Conservation (phyloP, 441 rosid genomes). For the Pelargonium fulgidum region DNA sequence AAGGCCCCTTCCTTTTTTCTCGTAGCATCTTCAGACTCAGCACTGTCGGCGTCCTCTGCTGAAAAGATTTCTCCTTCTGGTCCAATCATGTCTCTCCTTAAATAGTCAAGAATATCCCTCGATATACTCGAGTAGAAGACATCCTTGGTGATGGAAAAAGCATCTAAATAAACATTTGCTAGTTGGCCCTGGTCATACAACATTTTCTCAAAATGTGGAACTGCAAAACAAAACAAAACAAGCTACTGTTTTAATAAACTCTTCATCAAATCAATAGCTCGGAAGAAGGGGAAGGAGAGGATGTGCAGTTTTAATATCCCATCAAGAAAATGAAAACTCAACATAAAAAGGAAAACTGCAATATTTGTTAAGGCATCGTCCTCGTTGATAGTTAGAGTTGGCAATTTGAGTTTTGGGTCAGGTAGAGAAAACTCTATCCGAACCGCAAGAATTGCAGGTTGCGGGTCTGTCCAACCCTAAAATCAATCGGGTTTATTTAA, state of each 20-base stretch:
- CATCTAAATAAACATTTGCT: conserved; percentile 69
- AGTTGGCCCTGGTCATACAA: conserved; percentile 94
- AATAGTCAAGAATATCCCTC: conserved; percentile 75
- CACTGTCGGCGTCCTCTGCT: conserved; percentile 98
- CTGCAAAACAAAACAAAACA: conserved; percentile 38
- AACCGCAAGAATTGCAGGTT: too few species aligned
- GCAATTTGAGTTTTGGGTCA: too few species aligned
- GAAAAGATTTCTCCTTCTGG: conserved; percentile 78
- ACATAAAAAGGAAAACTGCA: background rate
- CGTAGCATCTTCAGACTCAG: conserved; percentile 52
- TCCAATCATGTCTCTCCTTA: conserved; percentile 91
- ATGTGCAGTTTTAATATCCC: background rate
- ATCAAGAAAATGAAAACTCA: background rate
- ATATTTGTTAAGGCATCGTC: background rate
- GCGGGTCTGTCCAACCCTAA: too few species aligned
- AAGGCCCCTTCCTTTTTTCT: conserved; percentile 87
- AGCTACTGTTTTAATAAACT: conserved; percentile 9
- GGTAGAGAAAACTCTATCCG: too few species aligned
- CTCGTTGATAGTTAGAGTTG: background rate
- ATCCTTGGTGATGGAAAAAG: conserved; percentile 62
- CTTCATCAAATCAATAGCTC: background rate
- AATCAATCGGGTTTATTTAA: too few species aligned
- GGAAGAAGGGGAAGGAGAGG: background rate
- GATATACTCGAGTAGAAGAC: conserved; percentile 50
- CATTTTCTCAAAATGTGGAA: conserved; percentile 99